phyloP scores from a whole-genome alignment of 345 rosid genomes.

The Conringia planisiliqua region DNA sequence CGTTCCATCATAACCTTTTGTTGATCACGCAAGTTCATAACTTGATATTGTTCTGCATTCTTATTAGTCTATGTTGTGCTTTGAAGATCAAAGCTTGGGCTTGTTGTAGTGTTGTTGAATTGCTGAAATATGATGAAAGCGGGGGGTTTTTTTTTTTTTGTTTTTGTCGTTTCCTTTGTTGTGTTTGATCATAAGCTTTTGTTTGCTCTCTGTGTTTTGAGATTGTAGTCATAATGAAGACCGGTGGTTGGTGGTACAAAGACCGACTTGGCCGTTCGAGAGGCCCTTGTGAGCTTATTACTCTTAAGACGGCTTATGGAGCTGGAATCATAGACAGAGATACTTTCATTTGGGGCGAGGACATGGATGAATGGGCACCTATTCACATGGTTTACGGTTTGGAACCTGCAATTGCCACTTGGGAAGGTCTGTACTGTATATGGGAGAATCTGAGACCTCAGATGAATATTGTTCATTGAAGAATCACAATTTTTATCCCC shows the following conservation, averaged over 20 bases:
- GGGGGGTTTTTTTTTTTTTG: background rate
- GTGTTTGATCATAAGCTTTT: background rate
- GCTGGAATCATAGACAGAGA: conserved; percentile 81
- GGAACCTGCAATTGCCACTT: conserved; percentile 89
- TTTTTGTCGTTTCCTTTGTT: background rate
- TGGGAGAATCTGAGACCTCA: background rate
- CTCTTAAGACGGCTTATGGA: conserved; percentile 92
- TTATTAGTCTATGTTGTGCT: background rate
- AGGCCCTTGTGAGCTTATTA: conserved; percentile 85
- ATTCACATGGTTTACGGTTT: conserved; percentile 92
- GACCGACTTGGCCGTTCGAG: conserved; percentile 89
- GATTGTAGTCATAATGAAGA: conserved; percentile 72
- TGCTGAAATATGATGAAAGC: background rate
- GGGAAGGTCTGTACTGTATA: conserved; percentile 67
- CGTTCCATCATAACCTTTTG: background rate
- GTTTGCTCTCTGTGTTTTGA: background rate
- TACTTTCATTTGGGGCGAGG: conserved; percentile 94
- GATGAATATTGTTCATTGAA: background rate
- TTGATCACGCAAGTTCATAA: background rate
- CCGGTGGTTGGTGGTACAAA: conserved; percentile 81
- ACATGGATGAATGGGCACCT: conserved; percentile 96
- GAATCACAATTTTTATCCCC: background rate
- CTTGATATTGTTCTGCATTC: background rate
- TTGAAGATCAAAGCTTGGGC: background rate
- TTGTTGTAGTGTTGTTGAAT: background rate